A percentile compares a stretch with the other conserved stretches of the same genome.
phyloP scores from a whole-genome alignment of 2,329 filamentous ascomycete genomes.

The Dactylellina parvicollis region DNA sequence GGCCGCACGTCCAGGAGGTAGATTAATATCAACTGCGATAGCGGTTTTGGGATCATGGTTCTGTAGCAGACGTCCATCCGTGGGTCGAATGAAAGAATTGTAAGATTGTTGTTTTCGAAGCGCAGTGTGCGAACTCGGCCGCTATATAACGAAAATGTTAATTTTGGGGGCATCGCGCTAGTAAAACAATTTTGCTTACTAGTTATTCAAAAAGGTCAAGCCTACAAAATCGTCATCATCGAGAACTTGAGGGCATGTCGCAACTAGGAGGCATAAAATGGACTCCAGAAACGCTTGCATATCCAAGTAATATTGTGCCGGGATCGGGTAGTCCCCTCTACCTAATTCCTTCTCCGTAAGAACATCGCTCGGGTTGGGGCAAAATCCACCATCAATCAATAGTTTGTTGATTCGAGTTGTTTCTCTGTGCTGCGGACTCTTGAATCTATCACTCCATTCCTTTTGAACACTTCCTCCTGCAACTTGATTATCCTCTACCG shows the following conservation, averaged over 20 bases:
- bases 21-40: slow-evolving; percentile 33
- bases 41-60: slow-evolving; percentile 35
- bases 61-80: not conserved
- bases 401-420: slow-evolving; percentile 12
- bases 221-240: slow-evolving; percentile 22
- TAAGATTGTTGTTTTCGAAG: slow-evolving; percentile 35
- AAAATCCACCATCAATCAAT: slow-evolving; percentile 16
- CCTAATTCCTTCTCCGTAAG: not conserved
- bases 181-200: slow-evolving; percentile 2
- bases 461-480: not conserved
- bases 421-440: not conserved
- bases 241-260: slow-evolving; percentile 25
- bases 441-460: not conserved
- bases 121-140: slow-evolving; percentile 24
- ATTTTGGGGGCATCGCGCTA: not conserved
- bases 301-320: slow-evolving; percentile 30
- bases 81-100: slow-evolving; percentile 10
- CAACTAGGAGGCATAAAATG: slow-evolving; percentile 30
- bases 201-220: slow-evolving; percentile 13
- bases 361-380: not conserved
- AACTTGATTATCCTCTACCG: not conserved
- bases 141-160: not conserved
- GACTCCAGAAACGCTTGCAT: slow-evolving; percentile 37
- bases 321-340: slow-evolving; percentile 18
- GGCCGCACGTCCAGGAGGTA: slow-evolving; percentile 40